Evolutionary conservation across 2,329 filamentous ascomycete species (phyloP), one percentile per base, ranked within the genome.

Genomic region (Coniochaeta hoffmannii): DNA sequence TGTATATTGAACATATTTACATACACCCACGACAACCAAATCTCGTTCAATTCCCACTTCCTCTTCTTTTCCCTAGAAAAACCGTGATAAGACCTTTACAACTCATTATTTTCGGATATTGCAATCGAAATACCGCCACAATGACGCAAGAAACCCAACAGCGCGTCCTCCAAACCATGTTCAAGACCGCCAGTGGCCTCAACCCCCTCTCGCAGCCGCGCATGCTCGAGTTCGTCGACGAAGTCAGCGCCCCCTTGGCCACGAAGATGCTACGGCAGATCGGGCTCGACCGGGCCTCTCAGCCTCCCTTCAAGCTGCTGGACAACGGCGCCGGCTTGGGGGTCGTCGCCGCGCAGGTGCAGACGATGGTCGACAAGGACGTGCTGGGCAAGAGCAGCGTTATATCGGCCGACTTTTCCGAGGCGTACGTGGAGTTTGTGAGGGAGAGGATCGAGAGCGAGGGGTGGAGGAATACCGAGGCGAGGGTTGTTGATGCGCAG

Each of bases 251-350:
- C 0, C 63, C 64, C 1, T 58, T 66, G 4, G 65, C 61, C 4
- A 15, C 26, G 11, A 57, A 53, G 15, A 35, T 68, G 59, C 65
- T 73, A 26, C 54, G 55, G 17, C 65, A 71, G 58, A 69, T 68
- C 32, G 66, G 66, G 1, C 60, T 72, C 15, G 57, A 60, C 52
- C 44, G 57, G 4, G 55, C 57, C 14, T 56, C 53, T 10, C 58
- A 58, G 6, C 71, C n/a, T n/a, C n/a, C 74, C 0, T 66, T 78
- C 50, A 50, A 53, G 2, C 60, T 83, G 24, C 63, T 84, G 11
- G 81, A 84, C 56, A 75, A 74, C 58, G 79, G 76, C 7, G 83
- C 80, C 55, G 80, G 80, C 0, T 70, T 72, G 4, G 81, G 79
- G 0, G 69, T 79, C 15, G 68, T 81, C 12, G 75, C 74, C 1